These are phyloP conservation scores for Phytophthora niederhauseri DNA, from an alignment of 352 stramenopile genomes.

Conservation along the genomic window DNA sequence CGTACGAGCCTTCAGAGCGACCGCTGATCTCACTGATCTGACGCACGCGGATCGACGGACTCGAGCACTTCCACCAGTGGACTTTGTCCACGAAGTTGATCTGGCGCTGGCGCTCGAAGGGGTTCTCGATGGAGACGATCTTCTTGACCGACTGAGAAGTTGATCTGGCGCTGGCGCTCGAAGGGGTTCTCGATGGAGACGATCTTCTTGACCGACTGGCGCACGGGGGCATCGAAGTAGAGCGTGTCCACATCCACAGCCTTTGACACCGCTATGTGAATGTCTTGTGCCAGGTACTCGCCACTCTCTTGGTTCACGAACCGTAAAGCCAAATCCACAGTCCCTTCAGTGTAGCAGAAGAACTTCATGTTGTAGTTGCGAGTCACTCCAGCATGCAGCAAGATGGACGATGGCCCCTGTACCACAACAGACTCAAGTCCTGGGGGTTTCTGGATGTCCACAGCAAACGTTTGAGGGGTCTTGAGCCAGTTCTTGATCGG, in stretches of 20 bases:
- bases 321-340: constrained; percentile 54
- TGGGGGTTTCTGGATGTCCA: constrained; percentile 60
- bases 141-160: constrained; percentile 83
- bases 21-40: constrained; percentile 74
- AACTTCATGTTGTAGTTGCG: constrained; percentile 90
- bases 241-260: constrained; percentile 80
- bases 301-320: constrained; percentile 86
- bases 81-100: constrained; percentile 68
- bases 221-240: constrained; percentile 83
- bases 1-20: constrained; percentile 82
- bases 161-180: constrained; percentile 42
- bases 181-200: constrained; percentile 94
- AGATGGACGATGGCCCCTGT: constrained; percentile 70
- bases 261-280: constrained; percentile 59
- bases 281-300: constrained; percentile 85
- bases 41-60: constrained; percentile 67
- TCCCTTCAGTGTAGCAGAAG: constrained; percentile 87
- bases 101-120: constrained; percentile 54
- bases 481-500: constrained; percentile 92
- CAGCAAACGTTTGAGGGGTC: constrained; percentile 73
- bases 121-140: constrained; percentile 92
- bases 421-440: constrained; percentile 55
- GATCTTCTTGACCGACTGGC: constrained; percentile 77
- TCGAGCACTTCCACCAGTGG: constrained; percentile 87
- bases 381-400: constrained; percentile 57